Evolutionary conservation across 2,329 filamentous ascomycete genomes (phyloP).

Genomic region (Pseudogymnoascus verrucosus): DNA sequence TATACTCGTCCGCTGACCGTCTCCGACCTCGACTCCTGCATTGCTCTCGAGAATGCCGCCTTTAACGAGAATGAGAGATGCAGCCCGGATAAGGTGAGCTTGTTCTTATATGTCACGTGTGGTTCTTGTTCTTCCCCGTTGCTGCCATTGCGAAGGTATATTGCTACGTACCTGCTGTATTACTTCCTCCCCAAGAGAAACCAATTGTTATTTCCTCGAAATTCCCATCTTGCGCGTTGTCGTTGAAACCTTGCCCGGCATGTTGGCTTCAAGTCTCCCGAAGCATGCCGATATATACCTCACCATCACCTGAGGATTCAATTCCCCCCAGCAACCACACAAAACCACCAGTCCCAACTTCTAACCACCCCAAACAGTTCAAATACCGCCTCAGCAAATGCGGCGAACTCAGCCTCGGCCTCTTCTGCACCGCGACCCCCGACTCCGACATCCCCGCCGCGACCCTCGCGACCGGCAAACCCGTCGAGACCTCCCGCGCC

Average conservation of each 20-base stretch:
- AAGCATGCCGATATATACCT: neutral
- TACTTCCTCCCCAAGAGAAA: neutral
- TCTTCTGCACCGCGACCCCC: conserved; percentile 62
- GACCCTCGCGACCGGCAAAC: conserved; percentile 46
- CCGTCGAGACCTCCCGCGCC: conserved; percentile 51
- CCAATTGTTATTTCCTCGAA: conserved; percentile 9
- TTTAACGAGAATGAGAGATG: conserved; percentile 45
- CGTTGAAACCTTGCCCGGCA: neutral
- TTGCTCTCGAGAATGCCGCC: conserved; percentile 47
- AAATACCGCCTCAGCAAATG: conserved; percentile 67
- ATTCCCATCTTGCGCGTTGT: neutral
- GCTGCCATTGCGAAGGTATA: neutral
- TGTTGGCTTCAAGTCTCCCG: neutral
- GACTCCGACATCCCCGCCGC: conserved; percentile 41
- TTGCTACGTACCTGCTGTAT: neutral
- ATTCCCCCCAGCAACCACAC: neutral
- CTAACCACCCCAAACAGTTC: conserved; percentile 43
- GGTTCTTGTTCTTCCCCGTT: neutral
- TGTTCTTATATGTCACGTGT: conserved; percentile 2
- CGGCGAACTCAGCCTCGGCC: conserved; percentile 68
- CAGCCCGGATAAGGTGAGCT: conserved; percentile 45
- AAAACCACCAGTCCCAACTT: neutral
- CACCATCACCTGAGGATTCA: neutral
- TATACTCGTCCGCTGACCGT: conserved; percentile 66
- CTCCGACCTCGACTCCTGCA: conserved; percentile 53